A percentile compares a stretch with the other conserved stretches of the same genome.
Evolutionary conservation across 768 basidiomycete genomes (phyloP).

Genomic region (Lactarius deliciosus): DNA sequence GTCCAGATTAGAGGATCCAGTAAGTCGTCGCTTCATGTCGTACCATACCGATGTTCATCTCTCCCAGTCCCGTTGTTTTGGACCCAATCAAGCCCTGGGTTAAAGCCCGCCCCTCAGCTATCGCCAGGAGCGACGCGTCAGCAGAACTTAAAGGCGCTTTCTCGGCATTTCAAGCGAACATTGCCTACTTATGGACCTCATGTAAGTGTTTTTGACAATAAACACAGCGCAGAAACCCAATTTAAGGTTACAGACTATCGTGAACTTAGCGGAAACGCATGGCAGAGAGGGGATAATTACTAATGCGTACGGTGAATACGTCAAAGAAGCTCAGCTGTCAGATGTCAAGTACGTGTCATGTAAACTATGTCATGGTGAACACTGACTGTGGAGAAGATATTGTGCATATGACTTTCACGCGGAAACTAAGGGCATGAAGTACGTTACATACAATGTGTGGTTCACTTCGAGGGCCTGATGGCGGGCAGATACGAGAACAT

Average conservation of each 20-base stretch:
- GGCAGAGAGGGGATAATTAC: constrained; percentile 88
- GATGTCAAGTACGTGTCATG: constrained; percentile 52
- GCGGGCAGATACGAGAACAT: constrained; percentile 81
- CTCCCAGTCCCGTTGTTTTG: constrained; percentile 84
- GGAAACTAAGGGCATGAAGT: constrained; percentile 96
- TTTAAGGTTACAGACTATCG: constrained; percentile 52
- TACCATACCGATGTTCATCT: constrained; percentile 1
- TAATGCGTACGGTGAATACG: constrained; percentile 69
- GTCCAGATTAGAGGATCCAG: constrained; percentile 92
- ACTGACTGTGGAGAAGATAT: constrained; percentile 49
- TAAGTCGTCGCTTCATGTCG: constrained; percentile 38
- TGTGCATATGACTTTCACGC: constrained; percentile 89
- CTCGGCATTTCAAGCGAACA: constrained; percentile 69
- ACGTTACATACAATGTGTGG: constrained; percentile 32
- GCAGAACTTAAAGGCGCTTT: constrained; percentile 69
- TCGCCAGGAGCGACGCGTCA: constrained; percentile 68
- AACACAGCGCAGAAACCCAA: constrained; percentile 5
- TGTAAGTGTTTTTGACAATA: constrained; percentile 44
- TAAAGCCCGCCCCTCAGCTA: constrained; percentile 86
- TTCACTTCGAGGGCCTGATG: constrained; percentile 15
- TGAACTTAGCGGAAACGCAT: constrained; percentile 88
- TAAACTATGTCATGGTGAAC: background rate
- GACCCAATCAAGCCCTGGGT: constrained; percentile 82
- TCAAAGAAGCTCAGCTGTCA: constrained; percentile 53
- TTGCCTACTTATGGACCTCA: constrained; percentile 73